These are phyloP conservation scores for Thuidium tamariscinum DNA, from an alignment of 225 moss, liverwort and hornwort species.

Conservation along the genomic window DNA sequence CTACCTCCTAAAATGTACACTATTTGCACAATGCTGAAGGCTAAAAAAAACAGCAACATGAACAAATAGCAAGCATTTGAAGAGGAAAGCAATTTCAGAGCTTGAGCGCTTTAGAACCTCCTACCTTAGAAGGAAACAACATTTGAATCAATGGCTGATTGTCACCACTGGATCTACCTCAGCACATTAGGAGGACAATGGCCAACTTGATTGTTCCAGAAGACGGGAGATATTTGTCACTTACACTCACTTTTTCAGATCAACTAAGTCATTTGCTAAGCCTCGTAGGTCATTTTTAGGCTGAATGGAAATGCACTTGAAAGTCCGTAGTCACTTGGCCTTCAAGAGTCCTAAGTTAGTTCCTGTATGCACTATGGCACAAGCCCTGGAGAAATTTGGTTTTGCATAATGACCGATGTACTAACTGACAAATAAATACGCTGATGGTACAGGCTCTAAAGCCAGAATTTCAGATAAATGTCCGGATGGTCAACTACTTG, in stretches of 20 bases:
- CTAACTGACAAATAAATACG: neutral
- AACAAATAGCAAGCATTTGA: no score
- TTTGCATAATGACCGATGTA: neutral
- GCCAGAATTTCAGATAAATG: neutral
- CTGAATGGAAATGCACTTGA: neutral
- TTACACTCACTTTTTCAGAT: neutral
- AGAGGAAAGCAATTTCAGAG: no score
- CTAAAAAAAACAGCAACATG: no score
- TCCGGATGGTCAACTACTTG: neutral
- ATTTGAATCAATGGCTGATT: neutral
- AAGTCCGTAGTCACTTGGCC: neutral
- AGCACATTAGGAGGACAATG: neutral
- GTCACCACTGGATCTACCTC: neutral
- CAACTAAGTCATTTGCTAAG: neutral
- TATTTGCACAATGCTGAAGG: no score
- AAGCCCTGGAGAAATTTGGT: neutral
- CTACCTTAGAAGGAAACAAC: neutral
- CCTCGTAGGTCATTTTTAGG: neutral
- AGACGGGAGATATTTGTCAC: neutral
- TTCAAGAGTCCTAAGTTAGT: neutral
- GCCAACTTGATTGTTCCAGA: neutral
- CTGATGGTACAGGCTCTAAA: neutral
- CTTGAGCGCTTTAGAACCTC: no score
- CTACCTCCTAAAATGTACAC: no score
- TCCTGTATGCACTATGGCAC: neutral